Conservation (phyloP, 2,329 filamentous ascomycete species). For the Apiospora arundinis region DNA sequence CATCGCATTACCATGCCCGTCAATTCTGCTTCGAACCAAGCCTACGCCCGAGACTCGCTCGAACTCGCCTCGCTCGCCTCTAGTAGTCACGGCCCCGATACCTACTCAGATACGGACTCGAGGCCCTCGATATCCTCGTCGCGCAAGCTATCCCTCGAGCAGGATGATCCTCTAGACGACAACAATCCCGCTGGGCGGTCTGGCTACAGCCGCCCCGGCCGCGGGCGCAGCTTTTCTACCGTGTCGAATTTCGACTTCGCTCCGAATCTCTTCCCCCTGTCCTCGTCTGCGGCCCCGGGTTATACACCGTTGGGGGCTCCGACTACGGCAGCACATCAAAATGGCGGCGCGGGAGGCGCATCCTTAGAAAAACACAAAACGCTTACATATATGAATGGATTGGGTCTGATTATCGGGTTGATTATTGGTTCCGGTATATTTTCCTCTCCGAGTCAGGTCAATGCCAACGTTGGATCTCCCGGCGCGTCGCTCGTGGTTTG, state of each 20-base stretch:
- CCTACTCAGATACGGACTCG: conserved; percentile 72
- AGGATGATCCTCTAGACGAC: conserved; percentile 79
- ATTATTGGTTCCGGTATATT: conserved; percentile 98
- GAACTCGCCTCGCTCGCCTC: conserved; percentile 95
- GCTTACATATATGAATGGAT: conserved; percentile 89
- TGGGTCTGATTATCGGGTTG: conserved; percentile 88
- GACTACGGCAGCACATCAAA: conserved; percentile 56
- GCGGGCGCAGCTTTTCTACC: conserved; percentile 80
- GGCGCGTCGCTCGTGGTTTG: conserved; percentile 91
- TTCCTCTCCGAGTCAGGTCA: conserved; percentile 91
- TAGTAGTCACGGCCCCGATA: conserved; percentile 70
- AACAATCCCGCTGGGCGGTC: conserved; percentile 57
- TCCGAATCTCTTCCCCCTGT: conserved; percentile 90
- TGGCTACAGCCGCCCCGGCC: conserved; percentile 35
- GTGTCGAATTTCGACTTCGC: conserved; percentile 95
- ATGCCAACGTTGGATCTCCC: conserved; percentile 87
- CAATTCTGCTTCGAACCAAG: conserved; percentile 51
- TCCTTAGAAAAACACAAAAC: conserved; percentile 95
- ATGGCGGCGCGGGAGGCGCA: conserved; percentile 70
- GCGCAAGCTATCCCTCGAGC: conserved; percentile 84
- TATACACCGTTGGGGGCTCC: conserved; percentile 89
- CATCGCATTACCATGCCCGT: conserved; percentile 42
- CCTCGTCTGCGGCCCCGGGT: conserved; percentile 73
- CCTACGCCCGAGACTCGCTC: conserved; percentile 81
- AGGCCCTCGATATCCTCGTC: conserved; percentile 92